phyloP scores from a whole-genome alignment of 331 rosid species.

The Quercus tomentella region DNA sequence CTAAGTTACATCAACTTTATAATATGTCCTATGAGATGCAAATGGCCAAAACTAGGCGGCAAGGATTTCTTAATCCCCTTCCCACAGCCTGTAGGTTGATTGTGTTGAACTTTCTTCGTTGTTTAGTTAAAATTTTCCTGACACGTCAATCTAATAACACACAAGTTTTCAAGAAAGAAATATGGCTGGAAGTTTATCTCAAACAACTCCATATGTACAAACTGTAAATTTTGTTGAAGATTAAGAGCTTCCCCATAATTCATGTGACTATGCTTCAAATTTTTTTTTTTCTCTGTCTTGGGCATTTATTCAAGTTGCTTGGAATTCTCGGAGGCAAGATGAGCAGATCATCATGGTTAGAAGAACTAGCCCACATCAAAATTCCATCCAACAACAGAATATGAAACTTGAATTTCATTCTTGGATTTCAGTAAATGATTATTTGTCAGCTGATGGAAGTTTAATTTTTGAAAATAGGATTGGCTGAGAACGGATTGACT shows the following conservation, averaged over 20 bases:
- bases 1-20: neutral
- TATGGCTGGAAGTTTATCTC: too few species aligned
- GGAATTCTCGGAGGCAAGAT: neutral
- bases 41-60: neutral
- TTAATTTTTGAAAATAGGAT: neutral
- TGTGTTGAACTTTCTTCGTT: neutral
- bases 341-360: neutral
- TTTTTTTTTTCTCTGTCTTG: neutral
- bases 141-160: neutral
- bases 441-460: neutral
- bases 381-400: neutral
- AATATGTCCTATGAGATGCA: neutral
- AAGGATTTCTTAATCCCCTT: neutral
- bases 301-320: neutral
- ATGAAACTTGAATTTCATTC: neutral
- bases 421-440: neutral
- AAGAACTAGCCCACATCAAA: neutral
- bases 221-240: neutral
- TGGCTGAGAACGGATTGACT: neutral
- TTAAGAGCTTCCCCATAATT: neutral
- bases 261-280: neutral
- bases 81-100: neutral
- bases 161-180: too few species aligned
- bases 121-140: neutral
- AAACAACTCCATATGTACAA: neutral